phyloP scores from a whole-genome alignment of 352 stramenopile genomes.

The Thalassiosira tumida region DNA sequence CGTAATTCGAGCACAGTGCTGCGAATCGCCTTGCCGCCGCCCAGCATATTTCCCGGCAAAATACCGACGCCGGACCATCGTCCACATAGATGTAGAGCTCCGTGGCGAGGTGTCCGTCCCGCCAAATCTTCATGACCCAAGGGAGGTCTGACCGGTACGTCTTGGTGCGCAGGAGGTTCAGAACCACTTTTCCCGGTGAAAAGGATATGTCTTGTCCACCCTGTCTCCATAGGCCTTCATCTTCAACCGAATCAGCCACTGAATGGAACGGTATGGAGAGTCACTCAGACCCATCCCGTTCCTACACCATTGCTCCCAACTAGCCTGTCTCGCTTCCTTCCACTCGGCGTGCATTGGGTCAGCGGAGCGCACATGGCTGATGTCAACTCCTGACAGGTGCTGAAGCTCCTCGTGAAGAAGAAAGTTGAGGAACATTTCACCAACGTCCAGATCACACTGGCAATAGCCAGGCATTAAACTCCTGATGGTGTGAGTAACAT shows the following conservation, averaged over 20 bases:
- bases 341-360: not conserved
- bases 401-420: not conserved
- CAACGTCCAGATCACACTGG: slow-evolving; percentile 57
- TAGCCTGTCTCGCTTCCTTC: not conserved
- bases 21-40: slow-evolving; percentile 1
- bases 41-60: slow-evolving; percentile 26
- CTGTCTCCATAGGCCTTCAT: slow-evolving; percentile 24
- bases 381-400: slow-evolving; percentile 54
- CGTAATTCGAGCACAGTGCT: slow-evolving; percentile 20
- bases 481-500: not conserved
- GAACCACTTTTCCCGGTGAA: slow-evolving; percentile 37
- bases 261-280: slow-evolving; percentile 47
- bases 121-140: slow-evolving; percentile 57
- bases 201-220: slow-evolving; percentile 47
- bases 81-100: slow-evolving; percentile 58
- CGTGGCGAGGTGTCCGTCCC: slow-evolving; percentile 2
- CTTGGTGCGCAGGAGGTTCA: slow-evolving; percentile 67
- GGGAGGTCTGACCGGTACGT: slow-evolving; percentile 60
- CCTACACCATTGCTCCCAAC: slow-evolving; percentile 42
- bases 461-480: slow-evolving; percentile 40
- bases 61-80: slow-evolving; percentile 49
- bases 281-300: slow-evolving; percentile 69
- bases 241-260: not conserved
- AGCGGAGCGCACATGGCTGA: slow-evolving; percentile 26
- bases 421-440: slow-evolving; percentile 75